phyloP scores from a whole-genome alignment of 2,329 filamentous ascomycete species.

The Ceratocystis variospora region DNA sequence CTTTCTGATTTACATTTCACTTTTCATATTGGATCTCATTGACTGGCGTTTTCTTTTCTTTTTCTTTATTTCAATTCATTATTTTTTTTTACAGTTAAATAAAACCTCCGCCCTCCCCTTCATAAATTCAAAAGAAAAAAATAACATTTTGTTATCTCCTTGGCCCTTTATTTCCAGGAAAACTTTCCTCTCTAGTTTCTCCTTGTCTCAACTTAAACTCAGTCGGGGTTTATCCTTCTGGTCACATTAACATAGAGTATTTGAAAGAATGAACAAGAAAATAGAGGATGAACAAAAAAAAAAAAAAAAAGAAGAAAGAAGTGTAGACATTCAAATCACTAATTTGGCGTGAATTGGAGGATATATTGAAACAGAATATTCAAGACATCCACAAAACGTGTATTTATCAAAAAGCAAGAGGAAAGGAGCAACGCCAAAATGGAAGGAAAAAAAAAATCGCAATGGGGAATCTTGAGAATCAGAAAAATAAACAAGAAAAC shows the following conservation, averaged over 20 bases:
- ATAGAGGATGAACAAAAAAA: background rate
- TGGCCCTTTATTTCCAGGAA: too few species aligned
- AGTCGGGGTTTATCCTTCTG: too few species aligned
- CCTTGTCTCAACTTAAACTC: too few species aligned
- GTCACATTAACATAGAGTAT: too few species aligned
- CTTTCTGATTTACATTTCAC: background rate
- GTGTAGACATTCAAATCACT: too few species aligned
- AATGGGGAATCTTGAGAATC: conserved; percentile 1
- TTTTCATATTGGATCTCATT: background rate
- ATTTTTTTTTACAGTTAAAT: too few species aligned
- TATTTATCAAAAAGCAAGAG: background rate
- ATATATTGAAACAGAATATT: background rate
- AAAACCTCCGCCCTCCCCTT: too few species aligned
- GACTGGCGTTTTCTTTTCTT: background rate
- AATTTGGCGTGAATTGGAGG: background rate
- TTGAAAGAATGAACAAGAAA: background rate
- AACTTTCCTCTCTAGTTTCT: too few species aligned
- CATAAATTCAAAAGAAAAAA: too few species aligned
- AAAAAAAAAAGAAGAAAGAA: background rate
- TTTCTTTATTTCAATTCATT: too few species aligned
- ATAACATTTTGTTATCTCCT: too few species aligned
- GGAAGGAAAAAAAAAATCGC: conserved; percentile 4
- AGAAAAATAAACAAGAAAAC: background rate
- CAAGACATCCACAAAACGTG: background rate
- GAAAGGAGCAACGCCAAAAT: background rate